Evolutionary conservation across 2,329 filamentous ascomycete species (phyloP).

Genomic region (Huntiella decipiens): DNA sequence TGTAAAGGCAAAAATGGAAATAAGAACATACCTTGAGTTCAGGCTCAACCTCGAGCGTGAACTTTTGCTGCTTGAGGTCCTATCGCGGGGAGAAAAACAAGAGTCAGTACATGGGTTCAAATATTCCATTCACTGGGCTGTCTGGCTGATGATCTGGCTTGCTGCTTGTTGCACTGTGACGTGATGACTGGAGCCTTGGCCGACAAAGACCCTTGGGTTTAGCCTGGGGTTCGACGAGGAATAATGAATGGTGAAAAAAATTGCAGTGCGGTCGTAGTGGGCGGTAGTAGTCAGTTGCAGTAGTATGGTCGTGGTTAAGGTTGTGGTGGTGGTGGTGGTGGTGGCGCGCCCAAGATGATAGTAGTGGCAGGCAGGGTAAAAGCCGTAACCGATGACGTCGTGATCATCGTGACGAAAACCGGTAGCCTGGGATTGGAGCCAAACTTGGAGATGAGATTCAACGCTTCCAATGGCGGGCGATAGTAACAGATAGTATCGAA

Average conservation of each 20-base stretch:
- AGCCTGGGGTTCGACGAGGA: neutral
- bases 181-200: neutral
- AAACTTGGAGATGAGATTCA: neutral
- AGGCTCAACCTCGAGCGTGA: slow-evolving; percentile 85
- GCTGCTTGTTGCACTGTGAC: neutral
- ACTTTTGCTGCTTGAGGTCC: slow-evolving; percentile 99
- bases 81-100: slow-evolving; percentile 19
- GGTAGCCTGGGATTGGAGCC: neutral
- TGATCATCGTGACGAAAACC: neutral
- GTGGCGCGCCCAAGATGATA: neutral
- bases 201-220: neutral
- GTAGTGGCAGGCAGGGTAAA: neutral
- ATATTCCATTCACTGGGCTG: neutral
- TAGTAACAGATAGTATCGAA: neutral
- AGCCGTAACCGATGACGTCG: no score
- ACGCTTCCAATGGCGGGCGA: neutral
- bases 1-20: neutral
- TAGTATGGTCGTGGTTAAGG: no score
- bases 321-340: no score
- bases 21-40: slow-evolving; percentile 57
- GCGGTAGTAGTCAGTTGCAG: no score
- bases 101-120: slow-evolving; percentile 1
- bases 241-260: neutral
- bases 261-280: no score
- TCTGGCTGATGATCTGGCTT: neutral